Base-by-base conservation (phyloP, 805 yeast species). In the Vanderwaltozyma polyspora region DNA sequence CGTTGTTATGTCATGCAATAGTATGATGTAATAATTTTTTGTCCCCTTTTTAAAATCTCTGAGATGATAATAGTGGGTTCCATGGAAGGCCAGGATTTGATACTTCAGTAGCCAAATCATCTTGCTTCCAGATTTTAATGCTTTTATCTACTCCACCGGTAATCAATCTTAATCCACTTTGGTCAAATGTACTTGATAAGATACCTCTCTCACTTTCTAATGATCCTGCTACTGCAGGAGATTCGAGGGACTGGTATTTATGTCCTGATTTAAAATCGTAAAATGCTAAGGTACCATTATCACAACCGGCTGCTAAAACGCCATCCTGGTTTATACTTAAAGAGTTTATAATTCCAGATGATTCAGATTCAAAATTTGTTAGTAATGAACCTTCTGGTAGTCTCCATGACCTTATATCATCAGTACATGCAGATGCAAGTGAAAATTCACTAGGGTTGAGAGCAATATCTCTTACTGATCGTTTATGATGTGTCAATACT, bases 71-170 rank as follows among this genome's bases (percentile, higher is more conserved):
- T 15, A 35, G 36, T 16, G 61, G 60, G 28, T 51, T 49, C 61
- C 61, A 56, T 6, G 52, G 52, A 12, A 56, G 33, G 1, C 56
- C 57, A 9, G 60, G 59, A 29, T 49, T 36, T 3, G 46, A 28
- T 6, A 41, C 45, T 13, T 46, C 46, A 1, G 62, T 57, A 0
- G 66, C 62, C 4, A 37, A 42, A 2, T 51, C 45, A 19, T 57
- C 64, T 39, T 70, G 72, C 33, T 63, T 68, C 89, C 91, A 84
- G 1, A 83, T 63, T 52, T 79, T 82, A 26, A 84, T 72, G 52
- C 82, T 76, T 52, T 87, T 87, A 57, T 89, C 97, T n/a, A 83
- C 76, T 47, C 83, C 94, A 32, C 95, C 85, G 1, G 95, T 83
- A 15, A 91, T 68, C 37, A 91, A 59, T 31, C 95, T 68, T 45